Conservation (phyloP, 257 asterid genomes). For the Capsicum pubescens region DNA sequence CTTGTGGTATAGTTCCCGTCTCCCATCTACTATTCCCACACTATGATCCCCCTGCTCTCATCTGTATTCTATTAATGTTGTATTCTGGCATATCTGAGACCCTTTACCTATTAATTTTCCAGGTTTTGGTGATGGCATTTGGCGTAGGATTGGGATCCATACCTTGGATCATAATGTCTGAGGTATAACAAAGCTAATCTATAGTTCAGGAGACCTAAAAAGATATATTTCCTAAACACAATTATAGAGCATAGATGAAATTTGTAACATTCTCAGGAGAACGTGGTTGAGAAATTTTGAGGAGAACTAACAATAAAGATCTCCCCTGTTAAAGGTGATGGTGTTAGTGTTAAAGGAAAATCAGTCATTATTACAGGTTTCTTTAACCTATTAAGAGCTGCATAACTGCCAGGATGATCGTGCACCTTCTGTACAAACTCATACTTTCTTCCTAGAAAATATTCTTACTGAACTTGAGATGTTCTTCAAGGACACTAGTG, state of each 20-base stretch:
- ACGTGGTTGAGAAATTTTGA: slow-evolving; percentile 8
- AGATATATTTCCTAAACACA: background rate
- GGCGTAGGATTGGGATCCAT: slow-evolving; percentile 83
- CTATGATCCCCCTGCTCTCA: background rate
- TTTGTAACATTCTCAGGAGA: background rate
- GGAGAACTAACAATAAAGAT: background rate
- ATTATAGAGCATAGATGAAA: background rate
- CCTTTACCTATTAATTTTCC: slow-evolving; percentile 33
- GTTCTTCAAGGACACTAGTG: background rate
- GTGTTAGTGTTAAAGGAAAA: background rate
- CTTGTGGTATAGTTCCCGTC: slow-evolving; percentile 61
- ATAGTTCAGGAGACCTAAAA: background rate
- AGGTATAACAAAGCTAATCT: slow-evolving; percentile 52
- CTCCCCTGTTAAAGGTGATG: slow-evolving; percentile 5
- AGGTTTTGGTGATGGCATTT: slow-evolving; percentile 81
- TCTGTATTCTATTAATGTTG: background rate
- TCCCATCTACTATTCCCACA: slow-evolving; percentile 13
- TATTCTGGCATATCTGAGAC: slow-evolving; percentile 25
- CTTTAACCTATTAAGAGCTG: background rate
- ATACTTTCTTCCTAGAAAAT: background rate
- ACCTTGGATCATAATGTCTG: slow-evolving; percentile 94
- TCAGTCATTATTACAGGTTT: background rate
- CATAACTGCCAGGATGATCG: background rate
- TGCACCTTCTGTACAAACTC: background rate
- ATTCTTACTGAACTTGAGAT: background rate